Percentiles rank a stretch among this genome's conserved stretches.
These are phyloP conservation scores for Aspergillus mulundensis DNA, from an alignment of 495 filamentous ascomycete species.

Conservation along the genomic window DNA sequence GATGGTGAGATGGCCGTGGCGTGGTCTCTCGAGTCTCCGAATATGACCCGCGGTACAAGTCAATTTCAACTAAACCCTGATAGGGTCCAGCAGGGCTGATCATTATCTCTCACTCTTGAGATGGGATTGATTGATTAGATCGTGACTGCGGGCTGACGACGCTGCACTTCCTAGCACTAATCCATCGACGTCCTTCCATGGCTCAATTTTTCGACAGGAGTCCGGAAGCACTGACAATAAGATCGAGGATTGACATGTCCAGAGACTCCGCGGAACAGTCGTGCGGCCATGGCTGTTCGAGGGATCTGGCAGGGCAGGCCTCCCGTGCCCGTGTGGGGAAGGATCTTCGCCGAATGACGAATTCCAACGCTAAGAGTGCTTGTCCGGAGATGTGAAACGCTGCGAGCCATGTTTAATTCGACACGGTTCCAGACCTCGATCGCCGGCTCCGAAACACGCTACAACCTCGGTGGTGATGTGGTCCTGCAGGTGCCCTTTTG, in stretches of 20 bases:
- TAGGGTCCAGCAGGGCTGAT: neutral
- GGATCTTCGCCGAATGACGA: slow-evolving; percentile 7
- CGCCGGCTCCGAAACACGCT: neutral
- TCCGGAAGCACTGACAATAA: neutral
- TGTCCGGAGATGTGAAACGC: neutral
- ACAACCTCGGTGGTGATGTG: neutral
- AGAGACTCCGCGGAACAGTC: neutral
- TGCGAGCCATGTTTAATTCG: slow-evolving; percentile 4
- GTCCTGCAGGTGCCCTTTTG: neutral
- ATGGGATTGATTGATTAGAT: slow-evolving; percentile 8
- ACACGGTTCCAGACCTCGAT: neutral
- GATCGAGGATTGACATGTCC: neutral
- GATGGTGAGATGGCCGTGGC: neutral
- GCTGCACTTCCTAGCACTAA: neutral
- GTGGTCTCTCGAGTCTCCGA: neutral
- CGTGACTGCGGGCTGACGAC: neutral
- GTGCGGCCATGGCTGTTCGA: slow-evolving; percentile 7
- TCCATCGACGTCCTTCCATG: neutral
- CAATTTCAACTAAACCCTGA: neutral
- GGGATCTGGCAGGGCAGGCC: neutral
- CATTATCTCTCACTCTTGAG: neutral
- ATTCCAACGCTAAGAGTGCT: neutral
- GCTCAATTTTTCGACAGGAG: neutral
- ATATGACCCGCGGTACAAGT: neutral
- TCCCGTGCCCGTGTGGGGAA: neutral